phyloP scores from a whole-genome alignment of 1,284 basidiomycete genomes.

The Prillingera fragicola region DNA sequence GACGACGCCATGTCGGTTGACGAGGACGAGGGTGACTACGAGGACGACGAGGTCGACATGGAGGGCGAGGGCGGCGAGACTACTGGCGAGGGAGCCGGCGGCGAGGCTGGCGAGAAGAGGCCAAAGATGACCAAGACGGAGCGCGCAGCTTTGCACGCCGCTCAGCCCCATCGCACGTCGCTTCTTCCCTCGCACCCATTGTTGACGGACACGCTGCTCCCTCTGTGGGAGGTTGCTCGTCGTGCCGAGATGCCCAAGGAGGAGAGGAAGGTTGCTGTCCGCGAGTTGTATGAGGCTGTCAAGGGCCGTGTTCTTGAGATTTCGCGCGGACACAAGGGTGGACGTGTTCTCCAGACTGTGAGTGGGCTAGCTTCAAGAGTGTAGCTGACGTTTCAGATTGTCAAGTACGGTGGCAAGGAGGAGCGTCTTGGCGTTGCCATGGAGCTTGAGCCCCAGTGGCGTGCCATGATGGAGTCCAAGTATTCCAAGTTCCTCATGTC shows the following conservation, averaged over 20 bases:
- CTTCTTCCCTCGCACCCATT: conserved; percentile 73
- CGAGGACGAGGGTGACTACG: conserved; percentile 17
- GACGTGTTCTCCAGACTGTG: conserved; percentile 74
- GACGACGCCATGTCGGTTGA: conserved; percentile 21
- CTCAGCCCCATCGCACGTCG: conserved; percentile 54
- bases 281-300: conserved; percentile 64
- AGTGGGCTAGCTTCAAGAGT: conserved; percentile 12
- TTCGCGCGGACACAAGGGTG: conserved; percentile 82
- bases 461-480: conserved; percentile 70
- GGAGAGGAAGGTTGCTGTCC: conserved; percentile 68
- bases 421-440: conserved; percentile 70
- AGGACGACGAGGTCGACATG: conserved; percentile 24
- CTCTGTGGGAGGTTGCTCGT: conserved; percentile 72
- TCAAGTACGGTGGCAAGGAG: conserved; percentile 72
- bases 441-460: conserved; percentile 73
- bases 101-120: conserved; percentile 24
- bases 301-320: conserved; percentile 75
- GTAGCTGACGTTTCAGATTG: conserved; percentile 48
- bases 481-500: conserved; percentile 87
- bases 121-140: conserved; percentile 36
- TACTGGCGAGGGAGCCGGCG: conserved; percentile 9
- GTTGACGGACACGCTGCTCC: conserved; percentile 59
- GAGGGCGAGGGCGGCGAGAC: conserved; percentile 19
- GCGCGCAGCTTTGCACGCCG: conserved; percentile 40
- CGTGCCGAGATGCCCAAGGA: conserved; percentile 63